phyloP scores from a whole-genome alignment of 208 protist genomes.

The Acanthamoeba healyi region DNA sequence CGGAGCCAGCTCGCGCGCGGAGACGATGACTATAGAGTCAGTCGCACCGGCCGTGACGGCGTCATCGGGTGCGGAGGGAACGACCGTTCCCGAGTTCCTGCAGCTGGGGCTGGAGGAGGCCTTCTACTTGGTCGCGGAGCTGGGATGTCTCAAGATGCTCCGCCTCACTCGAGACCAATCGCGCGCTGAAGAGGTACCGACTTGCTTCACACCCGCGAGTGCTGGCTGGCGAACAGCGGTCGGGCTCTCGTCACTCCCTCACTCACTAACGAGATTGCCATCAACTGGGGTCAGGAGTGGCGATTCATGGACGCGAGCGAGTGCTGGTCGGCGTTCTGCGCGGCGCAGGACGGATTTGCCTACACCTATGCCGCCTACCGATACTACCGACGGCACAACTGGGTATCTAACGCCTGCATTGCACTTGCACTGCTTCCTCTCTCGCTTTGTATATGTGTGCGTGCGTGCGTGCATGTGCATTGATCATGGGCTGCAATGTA shows the following conservation, averaged over 20 bases:
- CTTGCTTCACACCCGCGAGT: too few species aligned
- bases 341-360: neutral
- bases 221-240: too few species aligned
- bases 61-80: neutral
- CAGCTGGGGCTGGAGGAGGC: constrained; percentile 49
- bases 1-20: too few species aligned
- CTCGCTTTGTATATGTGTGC: neutral
- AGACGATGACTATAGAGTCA: too few species aligned
- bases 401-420: neutral
- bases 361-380: constrained; percentile 44
- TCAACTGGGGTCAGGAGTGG: neutral
- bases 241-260: neutral
- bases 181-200: too few species aligned
- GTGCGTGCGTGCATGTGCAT: neutral
- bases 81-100: constrained; percentile 19
- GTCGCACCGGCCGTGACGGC: too few species aligned
- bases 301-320: neutral
- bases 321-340: neutral
- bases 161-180: neutral
- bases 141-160: neutral
- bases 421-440: neutral
- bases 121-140: neutral
- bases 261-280: neutral
- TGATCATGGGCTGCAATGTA: neutral
- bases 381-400: neutral